Conservation (phyloP, 495 filamentous ascomycete genomes). For the Lasiosphaeriaceae sp. region DNA sequence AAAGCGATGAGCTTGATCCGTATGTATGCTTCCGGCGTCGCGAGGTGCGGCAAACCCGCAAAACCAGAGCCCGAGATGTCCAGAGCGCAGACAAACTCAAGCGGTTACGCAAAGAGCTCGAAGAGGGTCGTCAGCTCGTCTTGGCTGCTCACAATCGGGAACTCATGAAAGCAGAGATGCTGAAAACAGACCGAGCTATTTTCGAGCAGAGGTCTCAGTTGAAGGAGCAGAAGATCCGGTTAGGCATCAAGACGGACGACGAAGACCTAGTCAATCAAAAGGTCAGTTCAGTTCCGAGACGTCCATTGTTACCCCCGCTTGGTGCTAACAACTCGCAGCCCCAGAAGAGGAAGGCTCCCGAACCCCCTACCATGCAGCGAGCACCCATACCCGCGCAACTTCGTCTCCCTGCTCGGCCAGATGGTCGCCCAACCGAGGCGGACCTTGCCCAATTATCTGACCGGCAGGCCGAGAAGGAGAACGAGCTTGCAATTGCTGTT, state of each 20-base stretch:
- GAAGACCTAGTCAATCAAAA: conserved; percentile 94
- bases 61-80: conserved; percentile 89
- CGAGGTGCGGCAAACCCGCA: conserved; percentile 89
- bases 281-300: conserved; percentile 47
- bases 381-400: conserved; percentile 49
- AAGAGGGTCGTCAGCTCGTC: conserved; percentile 80
- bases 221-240: conserved; percentile 81
- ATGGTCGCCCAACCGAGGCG: conserved; percentile 64
- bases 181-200: conserved; percentile 66
- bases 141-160: conserved; percentile 75
- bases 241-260: conserved; percentile 86
- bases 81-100: conserved; percentile 93
- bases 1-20: conserved; percentile 92
- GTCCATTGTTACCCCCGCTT: conserved; percentile 10
- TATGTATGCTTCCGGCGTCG: conserved; percentile 98
- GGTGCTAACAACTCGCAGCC: conserved; percentile 45
- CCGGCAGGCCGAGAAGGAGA: conserved; percentile 75
- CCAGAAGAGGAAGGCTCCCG: conserved; percentile 65
- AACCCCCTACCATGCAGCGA: conserved; percentile 53
- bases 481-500: conserved; percentile 70
- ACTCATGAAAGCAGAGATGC: conserved; percentile 67
- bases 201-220: conserved; percentile 77
- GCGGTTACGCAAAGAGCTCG: conserved; percentile 84
- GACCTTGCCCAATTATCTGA: conserved; percentile 77
- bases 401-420: conserved; percentile 65